Conservation (phyloP, 495 filamentous ascomycete species). For the Hyaloscypha finlandica region DNA sequence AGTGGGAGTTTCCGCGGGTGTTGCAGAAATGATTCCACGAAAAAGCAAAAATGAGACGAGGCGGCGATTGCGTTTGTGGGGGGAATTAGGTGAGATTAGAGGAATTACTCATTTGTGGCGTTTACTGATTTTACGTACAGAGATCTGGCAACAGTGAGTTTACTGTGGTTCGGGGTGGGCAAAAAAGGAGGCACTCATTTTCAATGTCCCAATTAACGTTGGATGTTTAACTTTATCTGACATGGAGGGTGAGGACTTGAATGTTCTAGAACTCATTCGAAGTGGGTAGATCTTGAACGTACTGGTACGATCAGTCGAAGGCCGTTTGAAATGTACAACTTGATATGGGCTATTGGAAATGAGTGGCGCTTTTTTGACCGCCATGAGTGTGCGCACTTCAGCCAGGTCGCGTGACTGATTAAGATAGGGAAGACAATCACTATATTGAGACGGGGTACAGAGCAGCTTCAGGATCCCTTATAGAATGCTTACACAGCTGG, state of each 20-base stretch:
- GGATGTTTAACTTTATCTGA: no score
- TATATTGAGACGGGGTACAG: conserved; percentile 19
- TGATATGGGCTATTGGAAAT: no score
- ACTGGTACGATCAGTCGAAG: no score
- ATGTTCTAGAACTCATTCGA: not conserved
- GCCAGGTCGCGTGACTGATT: not conserved
- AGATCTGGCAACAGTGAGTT: conserved; percentile 22
- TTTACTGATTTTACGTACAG: conserved; percentile 6
- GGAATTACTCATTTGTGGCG: not conserved
- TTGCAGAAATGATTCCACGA: conserved; percentile 4
- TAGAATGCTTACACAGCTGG: conserved; percentile 40
- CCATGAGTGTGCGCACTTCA: not conserved
- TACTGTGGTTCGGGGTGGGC: not conserved
- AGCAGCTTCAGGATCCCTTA: conserved; percentile 30
- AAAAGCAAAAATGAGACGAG: conserved; percentile 12
- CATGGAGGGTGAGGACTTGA: not conserved
- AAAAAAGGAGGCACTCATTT: no score
- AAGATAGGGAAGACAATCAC: conserved; percentile 15
- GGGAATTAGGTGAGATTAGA: conserved; percentile 14
- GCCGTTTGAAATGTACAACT: not conserved
- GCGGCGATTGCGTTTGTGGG: conserved; percentile 7
- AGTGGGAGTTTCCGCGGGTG: not conserved
- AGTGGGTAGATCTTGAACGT: not conserved
- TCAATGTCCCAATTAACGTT: no score
- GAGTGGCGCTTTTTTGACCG: no score